Percentiles rank a stretch among this genome's conserved stretches.
Evolutionary conservation across 495 filamentous ascomycete genomes (phyloP).

Genomic region (Aspergillus diversus): DNA sequence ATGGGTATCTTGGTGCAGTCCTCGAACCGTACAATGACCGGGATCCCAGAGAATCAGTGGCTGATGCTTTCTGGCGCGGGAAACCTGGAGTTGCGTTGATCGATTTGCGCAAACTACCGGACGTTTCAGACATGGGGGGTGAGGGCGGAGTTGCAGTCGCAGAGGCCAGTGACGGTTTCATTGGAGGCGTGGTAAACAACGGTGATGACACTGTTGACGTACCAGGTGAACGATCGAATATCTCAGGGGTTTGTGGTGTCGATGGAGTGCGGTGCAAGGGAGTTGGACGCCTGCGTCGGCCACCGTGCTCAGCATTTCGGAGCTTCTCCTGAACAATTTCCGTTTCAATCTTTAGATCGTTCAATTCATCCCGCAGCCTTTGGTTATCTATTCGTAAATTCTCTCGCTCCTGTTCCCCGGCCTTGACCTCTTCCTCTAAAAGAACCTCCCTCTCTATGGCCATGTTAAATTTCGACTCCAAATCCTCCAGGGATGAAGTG

Average conservation of each 20-base stretch:
- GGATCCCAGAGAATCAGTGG: slow-evolving; percentile 37
- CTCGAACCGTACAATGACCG: slow-evolving; percentile 48
- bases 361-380: slow-evolving; percentile 83
- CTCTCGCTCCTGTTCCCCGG: slow-evolving; percentile 90
- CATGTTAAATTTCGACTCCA: slow-evolving; percentile 95
- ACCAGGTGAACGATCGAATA: slow-evolving; percentile 59
- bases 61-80: slow-evolving; percentile 43
- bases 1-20: slow-evolving; percentile 32
- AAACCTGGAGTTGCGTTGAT: slow-evolving; percentile 51
- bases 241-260: slow-evolving; percentile 56
- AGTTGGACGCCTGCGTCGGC: slow-evolving; percentile 56
- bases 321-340: slow-evolving; percentile 95
- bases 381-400: slow-evolving; percentile 84
- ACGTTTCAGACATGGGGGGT: slow-evolving; percentile 60
- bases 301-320: slow-evolving; percentile 63
- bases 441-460: slow-evolving; percentile 90
- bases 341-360: slow-evolving; percentile 89
- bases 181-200: slow-evolving; percentile 71
- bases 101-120: slow-evolving; percentile 47
- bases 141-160: slow-evolving; percentile 75
- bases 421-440: slow-evolving; percentile 91
- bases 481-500: slow-evolving; percentile 90
- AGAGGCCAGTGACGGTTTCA: slow-evolving; percentile 71
- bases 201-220: slow-evolving; percentile 70
- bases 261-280: slow-evolving; percentile 47